Conservation (phyloP, 164 flowering plant genomes). For the Stephania japonica region DNA sequence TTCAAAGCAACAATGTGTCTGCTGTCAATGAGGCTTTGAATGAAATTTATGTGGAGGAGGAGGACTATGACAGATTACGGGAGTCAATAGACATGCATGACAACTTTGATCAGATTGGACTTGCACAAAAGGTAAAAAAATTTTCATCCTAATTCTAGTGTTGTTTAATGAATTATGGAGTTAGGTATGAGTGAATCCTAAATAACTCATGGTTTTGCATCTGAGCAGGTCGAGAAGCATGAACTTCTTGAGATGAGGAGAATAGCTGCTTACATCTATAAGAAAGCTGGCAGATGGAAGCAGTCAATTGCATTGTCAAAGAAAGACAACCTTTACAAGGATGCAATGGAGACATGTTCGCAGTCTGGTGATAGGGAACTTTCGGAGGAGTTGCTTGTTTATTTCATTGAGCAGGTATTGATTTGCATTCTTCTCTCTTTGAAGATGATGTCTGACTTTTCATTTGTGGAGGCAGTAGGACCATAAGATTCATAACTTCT, state of each 20-base stretch:
- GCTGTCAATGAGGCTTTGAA: conserved; percentile 98
- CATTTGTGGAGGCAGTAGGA: neutral
- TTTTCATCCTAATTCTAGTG: neutral
- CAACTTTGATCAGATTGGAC: conserved; percentile 94
- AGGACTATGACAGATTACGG: conserved; percentile 88
- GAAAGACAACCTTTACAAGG: conserved; percentile 92
- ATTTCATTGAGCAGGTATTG: conserved; percentile 91
- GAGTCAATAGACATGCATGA: conserved; percentile 96
- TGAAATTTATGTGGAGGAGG: conserved; percentile 83
- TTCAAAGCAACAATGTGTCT: conserved; percentile 91
- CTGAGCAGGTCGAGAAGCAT: conserved; percentile 90
- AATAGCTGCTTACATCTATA: conserved; percentile 94
- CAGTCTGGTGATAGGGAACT: conserved; percentile 97
- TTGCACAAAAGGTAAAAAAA: conserved; percentile 83
- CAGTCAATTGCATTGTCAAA: conserved; percentile 96
- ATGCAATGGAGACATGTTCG: conserved; percentile 98
- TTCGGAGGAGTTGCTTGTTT: conserved; percentile 93
- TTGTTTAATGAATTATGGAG: neutral
- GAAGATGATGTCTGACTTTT: neutral
- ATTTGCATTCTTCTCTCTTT: neutral
- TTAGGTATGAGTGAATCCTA: neutral
- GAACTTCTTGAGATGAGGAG: conserved; percentile 99
- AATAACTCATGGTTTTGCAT: neutral
- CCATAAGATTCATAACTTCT: neutral
- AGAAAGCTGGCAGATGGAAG: conserved; percentile 98